Evolutionary conservation across 2,329 filamentous ascomycete genomes (phyloP).

Genomic region (Cladosporium cucumerinum): DNA sequence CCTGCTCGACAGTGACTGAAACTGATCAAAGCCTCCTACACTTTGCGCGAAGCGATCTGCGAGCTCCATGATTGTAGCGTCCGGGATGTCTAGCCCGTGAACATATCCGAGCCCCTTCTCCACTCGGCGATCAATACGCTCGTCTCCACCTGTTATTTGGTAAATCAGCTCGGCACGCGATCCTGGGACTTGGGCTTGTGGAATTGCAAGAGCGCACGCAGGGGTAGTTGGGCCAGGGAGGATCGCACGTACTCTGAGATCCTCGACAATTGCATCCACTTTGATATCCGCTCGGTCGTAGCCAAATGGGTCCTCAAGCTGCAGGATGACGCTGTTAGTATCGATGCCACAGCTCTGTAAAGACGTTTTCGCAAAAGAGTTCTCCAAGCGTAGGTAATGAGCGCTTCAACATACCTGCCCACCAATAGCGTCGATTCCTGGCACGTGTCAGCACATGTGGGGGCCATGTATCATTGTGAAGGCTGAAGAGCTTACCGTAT

Average conservation of each 20-base stretch:
- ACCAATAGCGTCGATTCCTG: constrained; percentile 13
- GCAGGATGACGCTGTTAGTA: constrained; percentile 25
- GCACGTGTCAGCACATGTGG: background rate
- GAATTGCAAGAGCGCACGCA: background rate
- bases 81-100: constrained; percentile 12
- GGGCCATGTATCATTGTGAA: constrained; percentile 34
- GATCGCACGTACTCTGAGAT: constrained; percentile 41
- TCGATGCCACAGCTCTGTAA: background rate
- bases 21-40: background rate
- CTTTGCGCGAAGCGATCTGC: background rate
- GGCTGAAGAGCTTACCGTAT: constrained; percentile 59
- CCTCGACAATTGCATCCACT: constrained; percentile 63
- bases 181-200: background rate
- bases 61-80: background rate
- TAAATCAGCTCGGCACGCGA: background rate
- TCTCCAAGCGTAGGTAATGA: background rate
- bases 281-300: constrained; percentile 66
- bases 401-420: constrained; percentile 3
- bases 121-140: constrained; percentile 58
- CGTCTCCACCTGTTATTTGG: constrained; percentile 45
- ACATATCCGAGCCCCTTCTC: constrained; percentile 39
- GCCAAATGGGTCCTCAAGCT: constrained; percentile 65
- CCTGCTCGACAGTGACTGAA: background rate
- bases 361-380: constrained; percentile 25
- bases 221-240: background rate